Conservation (phyloP, 106 monocot species). For the Dioscorea dumetorum region DNA sequence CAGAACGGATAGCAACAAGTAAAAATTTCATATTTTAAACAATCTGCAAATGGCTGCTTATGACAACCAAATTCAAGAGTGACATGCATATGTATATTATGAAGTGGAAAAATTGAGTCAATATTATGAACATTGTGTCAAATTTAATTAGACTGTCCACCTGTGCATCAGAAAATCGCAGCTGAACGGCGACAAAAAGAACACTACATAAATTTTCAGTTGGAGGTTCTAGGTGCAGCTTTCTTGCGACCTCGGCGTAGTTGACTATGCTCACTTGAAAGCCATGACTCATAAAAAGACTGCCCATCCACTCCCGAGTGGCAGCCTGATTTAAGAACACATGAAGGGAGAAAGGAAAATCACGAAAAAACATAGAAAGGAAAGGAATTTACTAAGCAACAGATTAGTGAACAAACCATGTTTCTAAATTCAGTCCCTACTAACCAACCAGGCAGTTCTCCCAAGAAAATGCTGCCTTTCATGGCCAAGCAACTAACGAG, state of each 20-base stretch:
- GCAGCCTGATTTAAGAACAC: conserved; percentile 16
- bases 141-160: conserved; percentile 13
- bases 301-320: conserved; percentile 29
- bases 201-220: conserved; percentile 11
- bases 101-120: too few relatives aligned
- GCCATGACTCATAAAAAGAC: conserved; percentile 50
- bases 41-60: too few relatives aligned
- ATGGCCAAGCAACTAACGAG: conserved; percentile 65
- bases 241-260: conserved; percentile 36
- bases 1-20: not conserved
- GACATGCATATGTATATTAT: too few relatives aligned
- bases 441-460: conserved; percentile 49
- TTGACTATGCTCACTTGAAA: conserved; percentile 38
- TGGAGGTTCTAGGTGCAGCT: conserved; percentile 16
- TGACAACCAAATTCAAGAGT: too few relatives aligned
- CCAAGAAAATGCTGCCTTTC: conserved; percentile 74
- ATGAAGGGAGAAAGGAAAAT: not conserved
- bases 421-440: conserved; percentile 17
- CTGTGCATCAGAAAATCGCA: conserved; percentile 76
- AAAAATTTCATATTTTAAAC: too few relatives aligned
- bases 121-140: too few relatives aligned
- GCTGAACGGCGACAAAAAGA: conserved; percentile 66
- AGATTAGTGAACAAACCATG: conserved; percentile 22
- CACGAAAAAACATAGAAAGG: not conserved
- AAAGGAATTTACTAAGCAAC: not conserved